Base-by-base conservation (phyloP, 441 rosid genomes). In the Lepidium campestre region DNA sequence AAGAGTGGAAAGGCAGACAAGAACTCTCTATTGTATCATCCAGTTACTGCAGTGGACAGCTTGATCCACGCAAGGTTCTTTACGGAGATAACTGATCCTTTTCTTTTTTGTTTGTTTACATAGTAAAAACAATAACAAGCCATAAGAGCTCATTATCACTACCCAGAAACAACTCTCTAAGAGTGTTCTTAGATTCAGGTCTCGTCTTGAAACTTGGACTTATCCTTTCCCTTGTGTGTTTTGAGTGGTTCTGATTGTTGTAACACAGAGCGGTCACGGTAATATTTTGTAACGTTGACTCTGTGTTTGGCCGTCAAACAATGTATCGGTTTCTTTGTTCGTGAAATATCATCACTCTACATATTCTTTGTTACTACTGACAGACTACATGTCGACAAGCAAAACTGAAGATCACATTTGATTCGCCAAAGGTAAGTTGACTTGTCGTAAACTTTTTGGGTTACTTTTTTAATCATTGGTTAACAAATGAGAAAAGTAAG, bases 11-110 rank as follows among this genome's bases (percentile, higher is more conserved):
- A 63, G 91, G 97, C 41, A 71, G 81, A 45, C 97, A 93, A 71
- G 94, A 93, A 75, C 85, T 93, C 59, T 90, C 90, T 0, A 81
- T 89, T 7, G 97, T 93, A 39, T 88, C 96, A 7, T 88, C 96
- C 15, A 93, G 94, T 75, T 90, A 88, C 79, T 90, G 85, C 85
- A 93, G 98, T 23, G 96, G 97, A 50, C 96, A 90, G 73, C 70
- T 93, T 66, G 98, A 93, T 78, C 97, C 97, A 18, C 79, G 85
- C 44, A 90, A 75, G 77, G 90, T 90, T 72, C 89, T 90, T 67
- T 80, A 75, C 6, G 91, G 97, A 46, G 78, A 77, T 72, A 71
- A 66, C 55, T 79, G 83, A 86, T 74, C 67, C 62, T 56, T 3
- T n/a, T 40, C 2, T 4, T 36, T 3, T 36, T 20, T 29, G 7